Evolutionary conservation across 2,329 filamentous ascomycete species (phyloP), one percentile per base, ranked within the genome.

Genomic region (Colletotrichum liriopes): DNA sequence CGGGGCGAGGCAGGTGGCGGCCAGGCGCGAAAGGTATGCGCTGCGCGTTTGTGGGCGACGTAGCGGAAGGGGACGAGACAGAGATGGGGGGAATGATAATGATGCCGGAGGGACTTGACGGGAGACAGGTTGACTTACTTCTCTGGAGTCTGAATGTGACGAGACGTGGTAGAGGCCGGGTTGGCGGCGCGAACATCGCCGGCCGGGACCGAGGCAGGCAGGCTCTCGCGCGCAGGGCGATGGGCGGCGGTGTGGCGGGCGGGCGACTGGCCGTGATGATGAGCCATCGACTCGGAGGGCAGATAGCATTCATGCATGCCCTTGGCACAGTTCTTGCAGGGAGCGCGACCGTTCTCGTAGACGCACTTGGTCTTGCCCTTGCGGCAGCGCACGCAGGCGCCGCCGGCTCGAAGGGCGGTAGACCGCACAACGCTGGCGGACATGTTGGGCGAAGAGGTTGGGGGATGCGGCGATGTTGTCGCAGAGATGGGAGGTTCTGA

Each of bases 281-380:
- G 88, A 74, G 86, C 86, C 84, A 89, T 87, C 73, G 85, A 88
- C 81, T 90, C 89, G 39, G 88, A 90, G 49, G 89, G 89, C 26
- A 91, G 82, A 79, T 90, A 91, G 82, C 89, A 91, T 68, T 90
- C 88, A 79, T 91, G 89, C 87, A 90, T 87, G 72, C 89, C 89
- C 80, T 91, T 91, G 59, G 88, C 87, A 81, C 89, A 91, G 81
- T 91, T 91, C 79, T 89, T 89, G 83, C 89, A 91, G 16, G 89
- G 89, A n/a, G 88, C 87, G 78, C 88, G 85, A 63, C 88, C 88
- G 76, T 89, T 90, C 74, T 90, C 89, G 82, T 91, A 91, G 77
- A 90, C 88, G 74, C 89, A 91, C 77, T 90, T 90, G 64, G 89
- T 91, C 81, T 91, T 91, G 82, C 89, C 89, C 78, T 90, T 91